Evolutionary conservation across 2,329 filamentous ascomycete genomes (phyloP).

Genomic region (Diaporthe nobilis): DNA sequence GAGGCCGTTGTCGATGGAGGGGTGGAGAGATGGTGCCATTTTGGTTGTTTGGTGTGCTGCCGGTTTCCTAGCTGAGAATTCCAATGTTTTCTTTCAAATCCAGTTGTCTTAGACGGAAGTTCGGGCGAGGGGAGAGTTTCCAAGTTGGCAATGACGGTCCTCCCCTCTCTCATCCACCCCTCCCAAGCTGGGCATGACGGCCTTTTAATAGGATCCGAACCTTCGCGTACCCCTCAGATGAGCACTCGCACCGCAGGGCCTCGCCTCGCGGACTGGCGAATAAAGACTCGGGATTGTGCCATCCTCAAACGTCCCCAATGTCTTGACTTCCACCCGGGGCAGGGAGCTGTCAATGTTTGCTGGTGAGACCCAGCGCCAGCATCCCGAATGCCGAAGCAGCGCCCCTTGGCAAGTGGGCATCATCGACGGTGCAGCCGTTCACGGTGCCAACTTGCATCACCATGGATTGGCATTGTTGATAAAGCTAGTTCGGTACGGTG

Average conservation of each 20-base stretch:
- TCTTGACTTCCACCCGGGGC: background rate
- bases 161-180: background rate
- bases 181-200: conserved; percentile 4
- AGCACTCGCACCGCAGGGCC: conserved; percentile 10
- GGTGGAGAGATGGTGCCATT: conserved; percentile 68
- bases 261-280: conserved; percentile 31
- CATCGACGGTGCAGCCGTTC: conserved; percentile 11
- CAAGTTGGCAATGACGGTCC: background rate
- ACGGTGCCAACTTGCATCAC: conserved; percentile 8
- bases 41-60: background rate
- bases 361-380: background rate
- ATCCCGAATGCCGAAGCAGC: conserved; percentile 41
- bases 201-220: conserved; percentile 25
- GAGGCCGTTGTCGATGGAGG: conserved; percentile 73
- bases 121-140: background rate
- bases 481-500: conserved; percentile 5
- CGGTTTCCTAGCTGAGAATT: background rate
- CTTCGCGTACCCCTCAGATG: conserved; percentile 25
- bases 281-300: conserved; percentile 26
- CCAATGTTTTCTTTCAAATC: background rate
- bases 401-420: conserved; percentile 27
- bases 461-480: conserved; percentile 28
- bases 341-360: conserved; percentile 5
- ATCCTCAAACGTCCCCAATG: conserved; percentile 34
- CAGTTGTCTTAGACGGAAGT: too few species aligned